These are phyloP conservation scores for Phytophthora sansomeana DNA, from an alignment of 352 stramenopile species.

Conservation along the genomic window DNA sequence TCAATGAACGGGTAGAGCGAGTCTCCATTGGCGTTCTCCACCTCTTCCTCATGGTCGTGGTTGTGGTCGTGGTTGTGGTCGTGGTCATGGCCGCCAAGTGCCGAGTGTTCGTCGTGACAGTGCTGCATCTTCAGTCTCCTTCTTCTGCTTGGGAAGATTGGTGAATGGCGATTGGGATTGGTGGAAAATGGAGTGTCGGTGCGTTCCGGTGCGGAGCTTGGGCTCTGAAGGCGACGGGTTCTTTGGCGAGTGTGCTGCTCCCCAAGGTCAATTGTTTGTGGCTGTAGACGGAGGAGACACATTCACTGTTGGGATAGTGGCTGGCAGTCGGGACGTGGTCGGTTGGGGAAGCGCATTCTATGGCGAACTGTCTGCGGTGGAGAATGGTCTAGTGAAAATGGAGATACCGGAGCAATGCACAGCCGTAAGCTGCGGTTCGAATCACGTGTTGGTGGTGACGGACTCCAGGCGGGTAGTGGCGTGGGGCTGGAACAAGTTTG, in stretches of 20 bases:
- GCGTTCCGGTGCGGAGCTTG: conserved; percentile 11
- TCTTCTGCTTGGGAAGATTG: conserved; percentile 12
- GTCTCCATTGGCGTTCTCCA: conserved; percentile 77
- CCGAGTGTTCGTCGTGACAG: conserved; percentile 70
- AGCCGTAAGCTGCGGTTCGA: conserved; percentile 56
- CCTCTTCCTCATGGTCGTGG: conserved; percentile 71
- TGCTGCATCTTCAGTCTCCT: conserved; percentile 51
- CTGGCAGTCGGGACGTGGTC: conserved; percentile 40
- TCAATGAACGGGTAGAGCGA: conserved; percentile 89
- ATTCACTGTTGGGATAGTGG: conserved; percentile 57
- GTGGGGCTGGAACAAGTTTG: conserved; percentile 65
- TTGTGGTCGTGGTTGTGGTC: conserved; percentile 53
- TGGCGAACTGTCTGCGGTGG: conserved; percentile 48
- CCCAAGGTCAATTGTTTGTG: conserved; percentile 18
- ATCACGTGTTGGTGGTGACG: conserved; percentile 63
- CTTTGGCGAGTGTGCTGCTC: conserved; percentile 48
- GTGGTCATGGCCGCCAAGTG: conserved; percentile 57
- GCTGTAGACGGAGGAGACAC: conserved; percentile 57
- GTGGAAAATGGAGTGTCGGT: conserved; percentile 46
- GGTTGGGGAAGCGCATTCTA: conserved; percentile 79
- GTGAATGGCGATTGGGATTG: conserved; percentile 24
- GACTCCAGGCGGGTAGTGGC: conserved; percentile 48
- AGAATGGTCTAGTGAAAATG: conserved; percentile 22
- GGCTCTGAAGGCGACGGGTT: conserved; percentile 14
- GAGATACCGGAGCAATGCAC: conserved; percentile 39